Evolutionary conservation across 2,329 filamentous ascomycete genomes (phyloP).

Genomic region (Thelonectria blattea): DNA sequence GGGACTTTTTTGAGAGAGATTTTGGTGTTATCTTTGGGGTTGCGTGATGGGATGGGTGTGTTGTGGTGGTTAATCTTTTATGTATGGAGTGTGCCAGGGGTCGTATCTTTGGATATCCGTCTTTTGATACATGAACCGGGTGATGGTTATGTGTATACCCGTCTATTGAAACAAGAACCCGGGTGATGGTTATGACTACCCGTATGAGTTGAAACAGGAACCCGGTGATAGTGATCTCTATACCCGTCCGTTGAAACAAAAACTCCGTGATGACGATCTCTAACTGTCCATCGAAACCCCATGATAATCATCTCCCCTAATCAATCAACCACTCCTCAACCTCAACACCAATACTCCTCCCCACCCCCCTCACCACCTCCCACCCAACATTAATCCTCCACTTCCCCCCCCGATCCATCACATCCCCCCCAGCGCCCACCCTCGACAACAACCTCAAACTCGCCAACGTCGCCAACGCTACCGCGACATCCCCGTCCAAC

Average conservation of each 20-base stretch:
- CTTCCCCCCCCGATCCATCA: conserved; percentile 71
- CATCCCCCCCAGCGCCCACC: conserved; percentile 66
- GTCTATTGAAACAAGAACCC: neutral
- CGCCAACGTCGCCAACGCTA: conserved; percentile 74
- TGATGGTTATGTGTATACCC: no score
- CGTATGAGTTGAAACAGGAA: neutral
- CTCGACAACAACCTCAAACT: conserved; percentile 73
- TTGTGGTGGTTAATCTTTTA: no score
- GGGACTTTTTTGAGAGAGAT: no score
- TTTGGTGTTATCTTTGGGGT: conserved; percentile 4
- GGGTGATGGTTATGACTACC: neutral
- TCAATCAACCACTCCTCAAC: conserved; percentile 79
- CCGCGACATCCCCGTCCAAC: conserved; percentile 63
- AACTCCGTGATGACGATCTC: no score
- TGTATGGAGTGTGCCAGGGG: no score
- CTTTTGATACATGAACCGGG: no score
- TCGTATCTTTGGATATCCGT: no score
- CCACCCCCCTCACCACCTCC: conserved; percentile 75
- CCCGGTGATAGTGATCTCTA: no score
- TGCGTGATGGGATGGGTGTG: conserved; percentile 10
- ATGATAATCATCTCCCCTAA: conserved; percentile 45
- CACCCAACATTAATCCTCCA: conserved; percentile 82
- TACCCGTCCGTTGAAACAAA: neutral
- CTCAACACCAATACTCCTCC: conserved; percentile 77
- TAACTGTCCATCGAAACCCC: no score